Conservation (phyloP, 1,284 basidiomycete species). For the Ustilago loliicola region DNA sequence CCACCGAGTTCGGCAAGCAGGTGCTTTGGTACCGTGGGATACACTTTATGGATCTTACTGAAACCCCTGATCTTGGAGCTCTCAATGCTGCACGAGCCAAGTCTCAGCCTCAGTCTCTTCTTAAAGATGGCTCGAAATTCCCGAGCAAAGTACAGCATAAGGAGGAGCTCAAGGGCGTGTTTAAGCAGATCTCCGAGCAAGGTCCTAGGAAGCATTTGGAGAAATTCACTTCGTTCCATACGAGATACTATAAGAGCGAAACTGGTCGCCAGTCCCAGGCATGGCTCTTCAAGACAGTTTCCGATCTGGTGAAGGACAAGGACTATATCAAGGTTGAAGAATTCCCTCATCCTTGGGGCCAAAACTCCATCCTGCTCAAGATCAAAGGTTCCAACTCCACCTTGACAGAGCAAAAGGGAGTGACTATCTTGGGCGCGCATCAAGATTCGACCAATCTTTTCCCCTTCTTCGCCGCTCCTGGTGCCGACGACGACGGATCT, state of each 20-base stretch:
- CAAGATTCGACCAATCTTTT: slow-evolving; percentile 78
- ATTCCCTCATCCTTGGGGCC: slow-evolving; percentile 90
- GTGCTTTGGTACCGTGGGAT: slow-evolving; percentile 48
- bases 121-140: slow-evolving; percentile 28
- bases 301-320: slow-evolving; percentile 30
- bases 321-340: slow-evolving; percentile 79
- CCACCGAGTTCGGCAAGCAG: slow-evolving; percentile 60
- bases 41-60: slow-evolving; percentile 66
- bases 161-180: slow-evolving; percentile 43
- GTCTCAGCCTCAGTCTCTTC: neutral
- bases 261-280: slow-evolving; percentile 81
- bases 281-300: slow-evolving; percentile 77
- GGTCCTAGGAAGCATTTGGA: slow-evolving; percentile 56
- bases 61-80: slow-evolving; percentile 31
- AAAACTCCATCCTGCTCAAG: slow-evolving; percentile 81
- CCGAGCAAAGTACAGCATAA: slow-evolving; percentile 43
- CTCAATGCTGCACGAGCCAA: slow-evolving; percentile 29
- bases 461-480: slow-evolving; percentile 64
- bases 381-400: slow-evolving; percentile 51
- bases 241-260: slow-evolving; percentile 74
- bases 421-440: slow-evolving; percentile 82
- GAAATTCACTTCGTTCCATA: slow-evolving; percentile 74
- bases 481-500: slow-evolving; percentile 85
- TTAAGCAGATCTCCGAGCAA: slow-evolving; percentile 47
- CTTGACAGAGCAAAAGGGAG: slow-evolving; percentile 64